Evolutionary conservation across 1,139 yeast species (phyloP), one percentile per base, ranked within the genome.

Genomic region (Sugiyamaella novakii): DNA sequence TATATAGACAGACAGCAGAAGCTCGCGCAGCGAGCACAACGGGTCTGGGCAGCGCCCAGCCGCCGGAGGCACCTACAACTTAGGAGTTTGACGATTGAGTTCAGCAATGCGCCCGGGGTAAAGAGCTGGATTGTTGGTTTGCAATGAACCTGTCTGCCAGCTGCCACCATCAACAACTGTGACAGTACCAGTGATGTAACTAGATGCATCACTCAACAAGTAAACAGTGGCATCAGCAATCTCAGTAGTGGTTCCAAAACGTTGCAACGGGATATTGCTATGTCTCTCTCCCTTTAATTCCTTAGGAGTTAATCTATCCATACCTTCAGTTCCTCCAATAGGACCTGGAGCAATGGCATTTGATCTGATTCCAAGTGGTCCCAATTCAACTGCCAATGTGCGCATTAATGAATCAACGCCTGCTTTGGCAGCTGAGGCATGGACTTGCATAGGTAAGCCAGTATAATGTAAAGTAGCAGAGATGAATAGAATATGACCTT

Each of bases 391-490:
- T 0, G 96, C 95, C 54, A 89, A 68, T 0, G 88, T 84, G 57
- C 84, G 81, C 17, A 89, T 81, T 38, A 89, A 71, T 0, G 96
- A 94, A 64, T 91, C 97, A 29, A 89, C 80, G 17, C 96, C 97
- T 1, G 96, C 96, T 70, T 89, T 89, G 5, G 96, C 96, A 0
- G 97, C 96, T 1, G 89, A 85, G 1, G 87, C 96, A 58, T 88
- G 97, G 5, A 79, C 63, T 68, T 89, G 96, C 69, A 84, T 80
- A 5, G 96, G 95, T 37, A 85, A 79, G 15, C 96, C 96, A 59
- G 83, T 79, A 67, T 86, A 87, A 67, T 89, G 96, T 50, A 89
- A 73, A 0, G 96, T 88, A 1, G 97, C 95, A 47, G 89, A 80
- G 14, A 89, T 85, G 60, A 89, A 87, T 7, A 89, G 58, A n/a